A percentile compares a stretch with the other conserved stretches of the same genome.
These are phyloP conservation scores for Psilocybe azurescens DNA, from an alignment of 768 basidiomycete species.

Conservation along the genomic window DNA sequence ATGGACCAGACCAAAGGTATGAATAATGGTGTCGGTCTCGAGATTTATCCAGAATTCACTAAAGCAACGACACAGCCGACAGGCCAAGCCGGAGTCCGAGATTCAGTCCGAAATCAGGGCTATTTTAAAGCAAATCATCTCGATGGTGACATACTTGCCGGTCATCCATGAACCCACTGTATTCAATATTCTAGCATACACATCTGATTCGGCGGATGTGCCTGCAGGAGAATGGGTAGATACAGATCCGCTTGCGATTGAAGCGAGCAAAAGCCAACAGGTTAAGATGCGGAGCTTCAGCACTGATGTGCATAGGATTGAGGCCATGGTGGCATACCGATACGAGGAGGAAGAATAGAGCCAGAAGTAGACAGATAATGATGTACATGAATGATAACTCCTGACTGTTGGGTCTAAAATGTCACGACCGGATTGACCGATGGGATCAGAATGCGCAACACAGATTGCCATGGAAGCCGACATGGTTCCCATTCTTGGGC, in stretches of 20 bases:
- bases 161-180: slow-evolving; percentile 94
- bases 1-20: slow-evolving; percentile 48
- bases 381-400: slow-evolving; percentile 16
- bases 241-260: slow-evolving; percentile 90
- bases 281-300: slow-evolving; percentile 96
- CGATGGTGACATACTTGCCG: slow-evolving; percentile 95
- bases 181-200: slow-evolving; percentile 98
- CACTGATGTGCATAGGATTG: slow-evolving; percentile 96
- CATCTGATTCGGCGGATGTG: slow-evolving; percentile 88
- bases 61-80: slow-evolving; percentile 39
- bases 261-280: slow-evolving; percentile 90
- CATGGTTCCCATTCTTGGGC: slow-evolving; percentile 19
- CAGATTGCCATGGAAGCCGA: slow-evolving; percentile 34
- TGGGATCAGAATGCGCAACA: slow-evolving; percentile 28
- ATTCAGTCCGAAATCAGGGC: slow-evolving; percentile 98
- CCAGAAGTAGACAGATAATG: slow-evolving; percentile 5
- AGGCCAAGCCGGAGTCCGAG: slow-evolving; percentile 80
- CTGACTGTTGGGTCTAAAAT: slow-evolving; percentile 16
- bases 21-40: slow-evolving; percentile 3
- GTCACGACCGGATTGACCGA: slow-evolving; percentile 31
- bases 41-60: slow-evolving; percentile 12
- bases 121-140: slow-evolving; percentile 98
- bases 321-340: slow-evolving; percentile 97
- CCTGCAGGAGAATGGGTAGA: slow-evolving; percentile 96
- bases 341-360: slow-evolving; percentile 69